phyloP scores from a whole-genome alignment of 495 filamentous ascomycete species.

The Hypoxylon intermedium region DNA sequence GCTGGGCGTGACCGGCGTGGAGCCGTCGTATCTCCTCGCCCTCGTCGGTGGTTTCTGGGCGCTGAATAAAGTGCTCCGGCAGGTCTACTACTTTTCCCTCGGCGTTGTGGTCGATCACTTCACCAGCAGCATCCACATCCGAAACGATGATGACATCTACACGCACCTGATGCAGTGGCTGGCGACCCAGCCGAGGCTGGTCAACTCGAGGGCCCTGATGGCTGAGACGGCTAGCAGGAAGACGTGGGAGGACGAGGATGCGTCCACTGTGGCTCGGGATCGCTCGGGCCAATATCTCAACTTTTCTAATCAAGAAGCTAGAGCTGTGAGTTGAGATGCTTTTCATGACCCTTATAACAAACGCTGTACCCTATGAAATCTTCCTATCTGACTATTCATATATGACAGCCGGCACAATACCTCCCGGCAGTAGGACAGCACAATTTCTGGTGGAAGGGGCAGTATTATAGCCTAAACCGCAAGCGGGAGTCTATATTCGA shows the following conservation, averaged over 20 bases:
- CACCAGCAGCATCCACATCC: constrained; percentile 63
- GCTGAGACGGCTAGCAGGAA: constrained; percentile 62
- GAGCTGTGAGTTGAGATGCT: constrained; percentile 30
- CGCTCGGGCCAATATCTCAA: constrained; percentile 49
- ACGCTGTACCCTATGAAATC: too few species aligned
- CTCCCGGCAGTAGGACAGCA: constrained; percentile 51
- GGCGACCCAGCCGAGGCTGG: constrained; percentile 59
- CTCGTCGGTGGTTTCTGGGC: constrained; percentile 49
- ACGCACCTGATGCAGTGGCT: constrained; percentile 67
- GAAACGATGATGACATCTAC: constrained; percentile 66
- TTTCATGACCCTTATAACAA: background rate
- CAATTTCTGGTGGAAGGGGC: constrained; percentile 50
- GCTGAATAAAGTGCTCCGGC: constrained; percentile 43
- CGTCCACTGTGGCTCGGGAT: constrained; percentile 41
- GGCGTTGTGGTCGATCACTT: constrained; percentile 52
- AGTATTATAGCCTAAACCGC: constrained; percentile 49
- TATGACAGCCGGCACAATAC: constrained; percentile 42
- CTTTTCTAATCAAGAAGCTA: constrained; percentile 53
- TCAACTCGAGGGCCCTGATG: constrained; percentile 61
- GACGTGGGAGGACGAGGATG: constrained; percentile 61
- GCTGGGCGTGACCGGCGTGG: constrained; percentile 51
- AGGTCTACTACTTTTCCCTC: constrained; percentile 39
- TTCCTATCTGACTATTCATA: constrained; percentile 10
- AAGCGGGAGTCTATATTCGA: constrained; percentile 46
- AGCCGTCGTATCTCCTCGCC: constrained; percentile 48